Evolutionary conservation across 768 basidiomycete species (phyloP).

Genomic region (Tricholoma bakamatsutake): DNA sequence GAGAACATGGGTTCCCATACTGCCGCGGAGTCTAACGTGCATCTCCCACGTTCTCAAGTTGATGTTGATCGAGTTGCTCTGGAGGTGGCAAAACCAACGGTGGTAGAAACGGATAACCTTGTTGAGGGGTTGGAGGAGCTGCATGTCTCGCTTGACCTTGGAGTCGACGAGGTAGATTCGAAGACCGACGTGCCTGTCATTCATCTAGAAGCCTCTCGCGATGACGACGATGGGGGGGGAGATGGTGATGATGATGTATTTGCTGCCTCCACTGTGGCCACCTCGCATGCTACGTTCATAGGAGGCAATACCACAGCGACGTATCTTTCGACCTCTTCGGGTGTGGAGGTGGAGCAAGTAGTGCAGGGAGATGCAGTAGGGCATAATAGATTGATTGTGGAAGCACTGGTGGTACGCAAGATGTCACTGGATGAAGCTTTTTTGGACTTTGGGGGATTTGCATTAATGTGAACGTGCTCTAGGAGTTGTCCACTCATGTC

Average conservation of each 20-base stretch:
- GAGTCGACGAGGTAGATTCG: background rate
- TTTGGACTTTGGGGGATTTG: constrained; percentile 67
- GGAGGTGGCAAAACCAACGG: background rate
- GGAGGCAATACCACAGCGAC: background rate
- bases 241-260: constrained; percentile 32
- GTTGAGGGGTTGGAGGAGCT: constrained; percentile 14
- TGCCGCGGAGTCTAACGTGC: background rate
- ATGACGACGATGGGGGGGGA: constrained; percentile 4
- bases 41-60: background rate
- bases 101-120: constrained; percentile 9
- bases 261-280: constrained; percentile 22
- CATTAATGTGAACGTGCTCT: constrained; percentile 20
- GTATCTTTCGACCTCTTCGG: constrained; percentile 11
- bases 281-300: constrained; percentile 18
- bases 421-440: constrained; percentile 72
- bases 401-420: constrained; percentile 75
- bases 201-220: background rate
- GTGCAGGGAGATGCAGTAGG: constrained; percentile 3
- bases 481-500: background rate
- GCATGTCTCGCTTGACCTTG: constrained; percentile 10
- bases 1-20: background rate
- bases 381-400: constrained; percentile 65
- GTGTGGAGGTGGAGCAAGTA: constrained; percentile 7
- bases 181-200: constrained; percentile 1
- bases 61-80: background rate